Evolutionary conservation across 139 green algal genomes (phyloP), one percentile per base, ranked within the genome.

Genomic region (Picochlorum sp.): DNA sequence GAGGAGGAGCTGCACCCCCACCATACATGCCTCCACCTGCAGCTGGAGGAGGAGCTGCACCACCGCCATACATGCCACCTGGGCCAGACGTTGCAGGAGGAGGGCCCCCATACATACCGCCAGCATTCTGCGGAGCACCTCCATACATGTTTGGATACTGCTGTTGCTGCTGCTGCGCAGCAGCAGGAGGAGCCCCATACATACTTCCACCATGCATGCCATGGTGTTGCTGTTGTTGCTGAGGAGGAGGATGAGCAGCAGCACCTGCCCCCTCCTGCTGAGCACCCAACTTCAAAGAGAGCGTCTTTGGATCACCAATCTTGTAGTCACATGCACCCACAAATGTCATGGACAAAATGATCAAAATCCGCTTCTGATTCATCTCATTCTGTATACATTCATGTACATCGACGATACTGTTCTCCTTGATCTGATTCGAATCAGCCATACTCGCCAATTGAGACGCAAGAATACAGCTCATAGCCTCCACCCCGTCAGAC

Each of bases 391-490:
- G 31, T 15, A 78, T 66, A 49, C 67, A 67, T 59, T 96, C 89
- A 0, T 59, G 45, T 0, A 96, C 49, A 6, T 66, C 41, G 1
- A 96, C 26, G 10, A 96, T 71, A 3, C 73, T 68, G 38, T 71
- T 71, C 15, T 81, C 65, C 7, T 60, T 38, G 0, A 96, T 24
- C 2, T 67, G 9, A 14, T 68, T 50, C 2, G 50, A 34, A 9
- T 73, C 61, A 4, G 86, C 75, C 10, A 85, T 41, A 1, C 87
- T 66, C 18, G 80, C 81, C 20, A 96, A 62, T 76, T 96, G 85
- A 0, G 80, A 86, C 11, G 89, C 82, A 23, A 95, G 64, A 83
- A 97, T 92, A 18, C 77, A 77, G 14, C 72, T 73, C 21, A 70
- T 68, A 21, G 49, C 41, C 34, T 67, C 49, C 47, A 66, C 14